phyloP scores from a whole-genome alignment of 2,329 filamentous ascomycete genomes.

The Monilinia fructigena region DNA sequence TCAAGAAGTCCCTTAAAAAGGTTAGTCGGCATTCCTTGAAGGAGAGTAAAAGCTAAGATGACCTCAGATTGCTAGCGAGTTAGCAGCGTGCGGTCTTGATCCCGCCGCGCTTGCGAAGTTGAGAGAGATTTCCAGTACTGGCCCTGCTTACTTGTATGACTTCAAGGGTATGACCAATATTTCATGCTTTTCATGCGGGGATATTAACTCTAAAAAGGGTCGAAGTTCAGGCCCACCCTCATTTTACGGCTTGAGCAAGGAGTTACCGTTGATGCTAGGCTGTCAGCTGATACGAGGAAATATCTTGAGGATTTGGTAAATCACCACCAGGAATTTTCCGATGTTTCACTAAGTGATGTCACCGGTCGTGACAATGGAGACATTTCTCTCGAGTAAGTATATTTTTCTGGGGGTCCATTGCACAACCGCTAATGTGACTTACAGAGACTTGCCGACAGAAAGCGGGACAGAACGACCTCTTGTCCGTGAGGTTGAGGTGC shows the following conservation, averaged over 20 bases:
- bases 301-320: slow-evolving; percentile 59
- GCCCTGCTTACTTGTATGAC: slow-evolving; percentile 50
- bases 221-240: slow-evolving; percentile 63
- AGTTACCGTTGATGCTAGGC: slow-evolving; percentile 63
- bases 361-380: background rate
- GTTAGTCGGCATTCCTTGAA: slow-evolving; percentile 49
- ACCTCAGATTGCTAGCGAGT: slow-evolving; percentile 18
- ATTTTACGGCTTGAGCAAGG: slow-evolving; percentile 67
- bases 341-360: background rate
- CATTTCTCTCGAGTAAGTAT: background rate
- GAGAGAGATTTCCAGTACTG: slow-evolving; percentile 26
- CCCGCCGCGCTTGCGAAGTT: slow-evolving; percentile 20
- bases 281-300: slow-evolving; percentile 55
- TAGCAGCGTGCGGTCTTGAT: slow-evolving; percentile 19
- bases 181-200: background rate
- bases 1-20: slow-evolving; percentile 87
- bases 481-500: slow-evolving; percentile 63
- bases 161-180: slow-evolving; percentile 48
- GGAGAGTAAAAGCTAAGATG: slow-evolving; percentile 10
- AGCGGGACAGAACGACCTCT: slow-evolving; percentile 13
- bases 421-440: background rate
- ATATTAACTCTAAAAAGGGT: slow-evolving; percentile 33
- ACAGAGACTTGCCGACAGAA: background rate
- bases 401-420: background rate
- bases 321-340: slow-evolving; percentile 8